phyloP scores from a whole-genome alignment of 75 land plant genomes.

The Picea glauca region DNA sequence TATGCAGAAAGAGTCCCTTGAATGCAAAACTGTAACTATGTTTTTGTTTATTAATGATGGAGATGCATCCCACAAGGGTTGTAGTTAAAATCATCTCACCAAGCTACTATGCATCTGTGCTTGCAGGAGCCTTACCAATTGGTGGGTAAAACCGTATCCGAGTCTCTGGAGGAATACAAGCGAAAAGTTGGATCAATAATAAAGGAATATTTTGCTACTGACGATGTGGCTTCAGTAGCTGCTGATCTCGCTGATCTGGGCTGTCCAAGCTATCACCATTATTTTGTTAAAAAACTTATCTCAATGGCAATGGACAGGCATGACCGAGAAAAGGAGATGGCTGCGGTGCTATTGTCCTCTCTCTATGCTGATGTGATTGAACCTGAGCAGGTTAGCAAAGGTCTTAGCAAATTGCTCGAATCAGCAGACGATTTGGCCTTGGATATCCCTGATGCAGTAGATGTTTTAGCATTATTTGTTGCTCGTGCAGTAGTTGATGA shows the following conservation, averaged over 20 bases:
- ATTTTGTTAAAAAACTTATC: constrained; percentile 69
- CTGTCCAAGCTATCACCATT: constrained; percentile 60
- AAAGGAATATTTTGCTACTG: constrained; percentile 46
- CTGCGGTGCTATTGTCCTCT: constrained; percentile 74
- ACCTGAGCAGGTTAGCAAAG: constrained; percentile 54
- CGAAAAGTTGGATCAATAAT: constrained; percentile 29
- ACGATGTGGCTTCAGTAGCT: constrained; percentile 38
- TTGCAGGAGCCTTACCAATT: constrained; percentile 53
- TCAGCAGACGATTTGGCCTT: constrained; percentile 71
- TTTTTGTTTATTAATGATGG: neutral
- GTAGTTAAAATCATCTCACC: neutral
- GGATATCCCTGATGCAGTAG: constrained; percentile 78
- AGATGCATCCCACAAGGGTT: neutral
- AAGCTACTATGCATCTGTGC: constrained; percentile 9
- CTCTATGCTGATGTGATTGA: constrained; percentile 73
- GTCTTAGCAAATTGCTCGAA: constrained; percentile 66
- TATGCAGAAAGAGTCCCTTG: neutral
- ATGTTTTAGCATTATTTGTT: constrained; percentile 69
- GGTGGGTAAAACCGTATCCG: constrained; percentile 23
- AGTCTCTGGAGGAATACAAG: constrained; percentile 39
- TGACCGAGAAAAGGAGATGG: constrained; percentile 89
- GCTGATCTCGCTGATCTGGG: constrained; percentile 57
- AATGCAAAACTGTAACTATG: neutral
- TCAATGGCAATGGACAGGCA: constrained; percentile 91
- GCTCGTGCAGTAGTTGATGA: constrained; percentile 91